phyloP scores from a whole-genome alignment of 2,329 filamentous ascomycete genomes.

The Didymosphaeria variabile region DNA sequence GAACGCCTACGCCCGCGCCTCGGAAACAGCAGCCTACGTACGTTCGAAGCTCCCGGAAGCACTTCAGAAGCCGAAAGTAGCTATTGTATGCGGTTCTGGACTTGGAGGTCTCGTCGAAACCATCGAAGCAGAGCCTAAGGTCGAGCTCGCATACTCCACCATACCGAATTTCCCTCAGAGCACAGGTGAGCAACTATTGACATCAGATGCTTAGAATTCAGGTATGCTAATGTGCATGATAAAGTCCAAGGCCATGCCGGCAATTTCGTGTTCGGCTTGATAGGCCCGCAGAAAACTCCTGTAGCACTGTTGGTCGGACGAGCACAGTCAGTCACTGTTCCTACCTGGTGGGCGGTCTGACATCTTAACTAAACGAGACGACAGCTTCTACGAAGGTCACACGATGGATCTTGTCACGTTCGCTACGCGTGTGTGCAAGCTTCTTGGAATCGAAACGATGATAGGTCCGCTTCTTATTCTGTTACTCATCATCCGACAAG shows the following conservation, averaged over 20 bases:
- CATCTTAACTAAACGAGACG: constrained; percentile 24
- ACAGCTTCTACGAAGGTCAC: constrained; percentile 74
- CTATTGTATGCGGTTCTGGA: constrained; percentile 72
- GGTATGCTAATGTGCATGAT: constrained; percentile 14
- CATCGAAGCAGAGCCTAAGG: constrained; percentile 59
- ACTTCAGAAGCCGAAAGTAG: constrained; percentile 65
- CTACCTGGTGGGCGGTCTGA: constrained; percentile 5
- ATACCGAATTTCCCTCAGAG: constrained; percentile 70
- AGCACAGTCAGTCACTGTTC: constrained; percentile 63
- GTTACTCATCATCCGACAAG: not conserved
- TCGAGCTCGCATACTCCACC: constrained; percentile 65
- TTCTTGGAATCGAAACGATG: constrained; percentile 68
- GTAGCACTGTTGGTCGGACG: constrained; percentile 71
- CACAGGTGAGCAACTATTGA: constrained; percentile 62
- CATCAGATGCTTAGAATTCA: not conserved
- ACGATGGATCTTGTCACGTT: constrained; percentile 70
- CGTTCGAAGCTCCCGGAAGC: constrained; percentile 58
- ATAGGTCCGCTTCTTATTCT: constrained; percentile 54
- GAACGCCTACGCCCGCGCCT: constrained; percentile 54
- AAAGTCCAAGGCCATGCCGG: constrained; percentile 68
- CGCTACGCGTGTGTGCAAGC: constrained; percentile 70
- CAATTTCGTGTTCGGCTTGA: constrained; percentile 70
- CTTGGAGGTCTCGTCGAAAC: constrained; percentile 68
- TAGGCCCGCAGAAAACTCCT: constrained; percentile 62
- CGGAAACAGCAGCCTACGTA: constrained; percentile 62